These are phyloP conservation scores for Populus deltoides DNA, from an alignment of 345 rosid species.

Conservation along the genomic window DNA sequence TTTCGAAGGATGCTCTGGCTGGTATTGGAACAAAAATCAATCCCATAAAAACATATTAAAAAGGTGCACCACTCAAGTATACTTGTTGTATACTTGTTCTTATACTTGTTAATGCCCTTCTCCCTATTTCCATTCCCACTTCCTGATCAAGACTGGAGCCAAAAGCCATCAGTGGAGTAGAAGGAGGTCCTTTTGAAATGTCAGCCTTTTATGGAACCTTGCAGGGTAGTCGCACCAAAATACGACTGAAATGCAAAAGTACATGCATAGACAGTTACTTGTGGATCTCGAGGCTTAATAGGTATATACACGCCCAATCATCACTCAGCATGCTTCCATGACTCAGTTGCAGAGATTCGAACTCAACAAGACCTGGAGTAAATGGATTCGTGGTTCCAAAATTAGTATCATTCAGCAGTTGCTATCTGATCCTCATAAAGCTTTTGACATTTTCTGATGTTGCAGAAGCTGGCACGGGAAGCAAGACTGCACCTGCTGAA, in stretches of 20 bases:
- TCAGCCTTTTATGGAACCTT: conserved; percentile 16
- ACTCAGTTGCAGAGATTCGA: background rate
- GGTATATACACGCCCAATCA: conserved; percentile 32
- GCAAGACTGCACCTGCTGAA: conserved; percentile 15
- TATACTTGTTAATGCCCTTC: background rate
- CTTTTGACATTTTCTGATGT: background rate
- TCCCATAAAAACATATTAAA: background rate
- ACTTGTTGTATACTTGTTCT: too few relatives aligned
- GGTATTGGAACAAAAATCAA: background rate
- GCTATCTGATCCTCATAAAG: background rate
- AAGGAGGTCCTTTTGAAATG: conserved; percentile 10
- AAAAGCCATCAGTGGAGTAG: conserved; percentile 5
- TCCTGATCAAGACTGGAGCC: conserved; percentile 17
- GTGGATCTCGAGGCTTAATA: conserved; percentile 21
- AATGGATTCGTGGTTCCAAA: conserved; percentile 1
- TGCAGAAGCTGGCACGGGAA: conserved; percentile 10
- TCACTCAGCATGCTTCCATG: conserved; percentile 9
- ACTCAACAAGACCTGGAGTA: conserved; percentile 1
- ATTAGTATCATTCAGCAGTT: conserved; percentile 3
- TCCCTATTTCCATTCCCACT: conserved; percentile 4
- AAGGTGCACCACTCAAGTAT: background rate
- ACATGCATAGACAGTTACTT: conserved; percentile 1
- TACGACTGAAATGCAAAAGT: conserved; percentile 15
- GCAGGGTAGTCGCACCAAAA: conserved; percentile 17
- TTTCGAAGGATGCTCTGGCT: background rate